phyloP scores from a whole-genome alignment of 176 grass and related monocot genomes.

The Eragrostis curvula region DNA sequence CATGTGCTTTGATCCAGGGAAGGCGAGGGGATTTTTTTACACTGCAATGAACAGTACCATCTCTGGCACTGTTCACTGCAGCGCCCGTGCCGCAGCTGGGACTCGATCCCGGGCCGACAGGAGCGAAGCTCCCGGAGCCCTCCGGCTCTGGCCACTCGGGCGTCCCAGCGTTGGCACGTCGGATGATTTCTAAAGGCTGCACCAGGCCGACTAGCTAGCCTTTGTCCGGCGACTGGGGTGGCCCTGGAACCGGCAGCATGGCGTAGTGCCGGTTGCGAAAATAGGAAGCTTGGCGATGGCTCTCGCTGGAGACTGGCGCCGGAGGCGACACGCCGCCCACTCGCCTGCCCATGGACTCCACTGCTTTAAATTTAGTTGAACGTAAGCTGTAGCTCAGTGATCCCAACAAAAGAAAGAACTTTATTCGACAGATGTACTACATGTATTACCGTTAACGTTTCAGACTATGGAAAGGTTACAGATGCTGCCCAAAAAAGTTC shows the following conservation, averaged over 20 bases:
- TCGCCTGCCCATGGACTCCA: background rate
- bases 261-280: background rate
- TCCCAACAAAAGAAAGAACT: background rate
- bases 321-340: background rate
- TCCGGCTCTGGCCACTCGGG: too few relatives aligned
- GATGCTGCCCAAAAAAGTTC: background rate
- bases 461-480: background rate
- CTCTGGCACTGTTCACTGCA: too few relatives aligned
- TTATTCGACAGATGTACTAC: background rate
- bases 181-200: too few relatives aligned
- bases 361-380: background rate
- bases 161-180: too few relatives aligned
- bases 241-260: background rate
- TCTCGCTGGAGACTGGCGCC: background rate
- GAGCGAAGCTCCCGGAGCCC: too few relatives aligned
- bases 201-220: background rate
- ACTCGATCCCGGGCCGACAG: too few relatives aligned
- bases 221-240: background rate
- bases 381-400: background rate
- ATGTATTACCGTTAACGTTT: background rate
- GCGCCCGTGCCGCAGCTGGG: too few relatives aligned
- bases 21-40: too few relatives aligned
- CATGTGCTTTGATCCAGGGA: too few relatives aligned
- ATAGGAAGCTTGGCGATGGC: slow-evolving; percentile 2
- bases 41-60: too few relatives aligned